phyloP scores from a whole-genome alignment of 345 rosid species.

The Eucalyptus marginata region DNA sequence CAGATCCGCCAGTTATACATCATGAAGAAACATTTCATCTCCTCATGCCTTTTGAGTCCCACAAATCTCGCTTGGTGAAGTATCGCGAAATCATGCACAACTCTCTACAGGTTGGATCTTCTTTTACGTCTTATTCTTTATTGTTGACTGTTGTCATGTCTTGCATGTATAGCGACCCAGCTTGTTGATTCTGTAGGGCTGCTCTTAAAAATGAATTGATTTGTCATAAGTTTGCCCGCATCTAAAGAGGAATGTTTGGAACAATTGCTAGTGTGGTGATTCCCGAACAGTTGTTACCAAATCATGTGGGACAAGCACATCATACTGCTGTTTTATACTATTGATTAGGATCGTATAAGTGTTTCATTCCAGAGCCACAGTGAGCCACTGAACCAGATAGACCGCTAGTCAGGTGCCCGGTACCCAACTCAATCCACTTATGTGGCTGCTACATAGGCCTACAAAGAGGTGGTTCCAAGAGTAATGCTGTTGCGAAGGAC shows the following conservation, averaged over 20 bases:
- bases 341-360: neutral
- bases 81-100: neutral
- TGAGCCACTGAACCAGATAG: neutral
- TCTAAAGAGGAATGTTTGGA: neutral
- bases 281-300: accelerated
- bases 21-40: neutral
- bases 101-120: neutral
- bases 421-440: neutral
- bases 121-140: neutral
- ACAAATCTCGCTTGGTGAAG: neutral
- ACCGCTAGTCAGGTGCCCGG: neutral
- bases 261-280: neutral
- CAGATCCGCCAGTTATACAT: neutral
- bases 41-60: neutral
- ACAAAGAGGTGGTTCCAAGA: neutral
- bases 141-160: neutral
- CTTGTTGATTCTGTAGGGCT: neutral
- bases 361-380: neutral
- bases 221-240: neutral
- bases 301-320: neutral
- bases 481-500: neutral
- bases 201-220: neutral
- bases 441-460: neutral
- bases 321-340: neutral
- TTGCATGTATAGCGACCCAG: accelerated